Percentiles rank a stretch among this genome's conserved stretches.
These are phyloP conservation scores for Staphylotrichum longicolle DNA, from an alignment of 495 filamentous ascomycete genomes.

Conservation along the genomic window DNA sequence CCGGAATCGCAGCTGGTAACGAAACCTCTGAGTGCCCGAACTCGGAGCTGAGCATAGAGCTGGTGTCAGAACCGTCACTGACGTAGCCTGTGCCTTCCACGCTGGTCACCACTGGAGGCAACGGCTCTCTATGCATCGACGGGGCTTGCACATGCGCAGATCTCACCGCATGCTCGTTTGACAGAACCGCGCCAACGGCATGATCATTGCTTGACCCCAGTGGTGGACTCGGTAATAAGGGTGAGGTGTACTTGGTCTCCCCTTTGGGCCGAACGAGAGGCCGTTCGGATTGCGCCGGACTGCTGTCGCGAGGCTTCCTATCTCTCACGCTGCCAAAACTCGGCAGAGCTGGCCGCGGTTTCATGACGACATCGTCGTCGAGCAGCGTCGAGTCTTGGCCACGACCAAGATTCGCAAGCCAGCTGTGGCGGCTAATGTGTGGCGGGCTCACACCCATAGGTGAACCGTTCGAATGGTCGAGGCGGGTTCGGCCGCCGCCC, in stretches of 20 bases:
- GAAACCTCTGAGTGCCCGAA: slow-evolving; percentile 16
- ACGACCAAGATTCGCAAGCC: slow-evolving; percentile 55
- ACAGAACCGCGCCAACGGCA: slow-evolving; percentile 58
- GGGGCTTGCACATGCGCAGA: slow-evolving; percentile 46
- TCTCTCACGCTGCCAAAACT: slow-evolving; percentile 80
- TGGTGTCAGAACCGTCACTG: slow-evolving; percentile 43
- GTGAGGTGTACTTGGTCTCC: slow-evolving; percentile 32
- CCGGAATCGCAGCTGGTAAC: slow-evolving; percentile 6
- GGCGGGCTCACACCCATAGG: slow-evolving; percentile 50
- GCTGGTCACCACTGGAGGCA: slow-evolving; percentile 65
- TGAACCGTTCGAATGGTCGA: slow-evolving; percentile 51
- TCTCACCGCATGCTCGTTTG: slow-evolving; percentile 44
- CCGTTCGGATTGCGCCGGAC: slow-evolving; percentile 39
- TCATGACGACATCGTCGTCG: slow-evolving; percentile 67
- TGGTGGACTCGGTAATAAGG: slow-evolving; percentile 17
- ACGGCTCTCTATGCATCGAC: slow-evolving; percentile 53
- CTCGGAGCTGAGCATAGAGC: slow-evolving; percentile 22
- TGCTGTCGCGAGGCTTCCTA: slow-evolving; percentile 40
- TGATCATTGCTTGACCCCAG: slow-evolving; percentile 62
- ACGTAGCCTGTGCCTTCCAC: slow-evolving; percentile 59
- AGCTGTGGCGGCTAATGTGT: slow-evolving; percentile 47
- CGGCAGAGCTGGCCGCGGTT: slow-evolving; percentile 72
- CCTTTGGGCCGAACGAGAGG: slow-evolving; percentile 50
- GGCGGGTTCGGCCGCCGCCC: slow-evolving; percentile 60
- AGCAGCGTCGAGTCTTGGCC: slow-evolving; percentile 42